phyloP scores from a whole-genome alignment of 768 basidiomycete species.

The Macrolepiota albuminosa region DNA sequence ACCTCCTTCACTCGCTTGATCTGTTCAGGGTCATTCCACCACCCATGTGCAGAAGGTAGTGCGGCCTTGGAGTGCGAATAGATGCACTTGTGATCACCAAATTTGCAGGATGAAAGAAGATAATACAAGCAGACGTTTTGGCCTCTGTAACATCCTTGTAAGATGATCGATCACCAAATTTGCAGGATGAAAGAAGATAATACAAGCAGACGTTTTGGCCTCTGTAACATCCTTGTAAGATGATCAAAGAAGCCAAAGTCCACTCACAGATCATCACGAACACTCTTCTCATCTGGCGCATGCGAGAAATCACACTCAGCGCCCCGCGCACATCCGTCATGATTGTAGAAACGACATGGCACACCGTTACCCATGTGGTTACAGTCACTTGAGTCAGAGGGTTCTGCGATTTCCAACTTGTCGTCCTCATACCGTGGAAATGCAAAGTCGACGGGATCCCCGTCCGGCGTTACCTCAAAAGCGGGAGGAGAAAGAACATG shows the following conservation, averaged over 20 bases:
- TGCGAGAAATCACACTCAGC: constrained; percentile 42
- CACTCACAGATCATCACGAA: constrained; percentile 50
- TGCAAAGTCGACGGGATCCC: constrained; percentile 25
- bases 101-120: constrained; percentile 35
- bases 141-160: constrained; percentile 30
- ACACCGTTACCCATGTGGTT: constrained; percentile 45
- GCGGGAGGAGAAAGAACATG: constrained; percentile 9
- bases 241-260: background rate
- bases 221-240: constrained; percentile 22
- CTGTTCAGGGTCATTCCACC: constrained; percentile 28
- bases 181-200: constrained; percentile 34
- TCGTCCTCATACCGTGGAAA: constrained; percentile 31
- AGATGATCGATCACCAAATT: constrained; percentile 23
- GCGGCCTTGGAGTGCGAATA: constrained; percentile 35
- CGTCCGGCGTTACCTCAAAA: background rate
- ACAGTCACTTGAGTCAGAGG: constrained; percentile 53
- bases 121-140: constrained; percentile 45
- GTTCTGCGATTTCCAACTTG: constrained; percentile 31
- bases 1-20: constrained; percentile 16
- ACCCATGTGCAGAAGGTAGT: constrained; percentile 27
- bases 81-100: constrained; percentile 29
- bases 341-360: constrained; percentile 56
- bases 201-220: constrained; percentile 49
- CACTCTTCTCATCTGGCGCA: constrained; percentile 50
- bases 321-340: constrained; percentile 42